These are phyloP conservation scores for Linaria vulgaris DNA, from an alignment of 257 asterid genomes.

Conservation along the genomic window DNA sequence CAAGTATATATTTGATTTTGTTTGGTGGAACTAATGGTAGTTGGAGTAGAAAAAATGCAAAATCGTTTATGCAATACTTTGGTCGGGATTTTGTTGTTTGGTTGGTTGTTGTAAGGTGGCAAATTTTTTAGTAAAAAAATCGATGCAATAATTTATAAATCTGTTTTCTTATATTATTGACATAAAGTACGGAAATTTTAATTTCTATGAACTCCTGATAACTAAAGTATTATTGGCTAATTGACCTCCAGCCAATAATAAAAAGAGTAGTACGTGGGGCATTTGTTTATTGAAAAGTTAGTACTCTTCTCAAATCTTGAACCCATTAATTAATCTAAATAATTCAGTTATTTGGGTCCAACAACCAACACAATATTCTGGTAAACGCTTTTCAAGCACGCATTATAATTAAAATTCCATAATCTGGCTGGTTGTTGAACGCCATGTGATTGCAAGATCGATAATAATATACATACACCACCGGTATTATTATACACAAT, in stretches of 20 bases:
- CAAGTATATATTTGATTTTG: background rate
- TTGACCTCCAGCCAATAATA: too few species aligned
- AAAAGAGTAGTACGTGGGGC: too few species aligned
- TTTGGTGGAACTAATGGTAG: background rate
- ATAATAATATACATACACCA: background rate
- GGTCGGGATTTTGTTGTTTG: background rate
- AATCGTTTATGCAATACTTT: background rate
- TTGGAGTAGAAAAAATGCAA: background rate
- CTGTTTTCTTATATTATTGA: too few species aligned
- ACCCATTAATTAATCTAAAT: too few species aligned
- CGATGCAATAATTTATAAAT: background rate
- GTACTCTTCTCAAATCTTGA: background rate
- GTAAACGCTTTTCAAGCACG: background rate
- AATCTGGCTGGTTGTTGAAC: constrained; percentile 1
- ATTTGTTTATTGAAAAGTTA: too few species aligned
- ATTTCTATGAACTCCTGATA: too few species aligned
- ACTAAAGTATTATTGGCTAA: too few species aligned
- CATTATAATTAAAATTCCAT: background rate
- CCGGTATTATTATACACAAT: background rate
- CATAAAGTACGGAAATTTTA: too few species aligned
- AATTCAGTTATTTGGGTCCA: background rate
- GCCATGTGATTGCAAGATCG: background rate
- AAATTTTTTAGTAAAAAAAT: background rate
- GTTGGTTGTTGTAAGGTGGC: too few species aligned
- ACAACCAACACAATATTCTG: background rate